phyloP scores from a whole-genome alignment of 192 early-diverging fungal species.

The Gryganskiella cystojenkinii region DNA sequence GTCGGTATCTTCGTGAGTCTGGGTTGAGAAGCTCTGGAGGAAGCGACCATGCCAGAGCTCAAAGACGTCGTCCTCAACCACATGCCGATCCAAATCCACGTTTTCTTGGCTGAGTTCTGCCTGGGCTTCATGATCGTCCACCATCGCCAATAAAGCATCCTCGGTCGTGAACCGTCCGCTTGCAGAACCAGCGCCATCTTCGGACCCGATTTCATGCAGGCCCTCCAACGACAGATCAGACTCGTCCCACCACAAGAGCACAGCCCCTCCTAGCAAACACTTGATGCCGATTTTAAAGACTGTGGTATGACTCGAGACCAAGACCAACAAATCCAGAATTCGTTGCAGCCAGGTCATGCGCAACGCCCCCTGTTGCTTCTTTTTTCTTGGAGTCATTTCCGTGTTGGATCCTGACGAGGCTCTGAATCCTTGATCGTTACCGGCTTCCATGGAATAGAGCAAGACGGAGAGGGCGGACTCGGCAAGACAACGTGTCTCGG shows the following conservation, averaged over 20 bases:
- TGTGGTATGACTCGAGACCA: slow-evolving; percentile 25
- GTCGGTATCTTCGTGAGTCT: too few relatives aligned
- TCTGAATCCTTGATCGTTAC: neutral
- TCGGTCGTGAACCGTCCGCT: neutral
- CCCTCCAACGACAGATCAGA: neutral
- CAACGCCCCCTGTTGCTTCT: slow-evolving; percentile 3
- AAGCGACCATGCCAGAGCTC: slow-evolving; percentile 42
- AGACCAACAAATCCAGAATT: slow-evolving; percentile 62
- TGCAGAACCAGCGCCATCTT: neutral
- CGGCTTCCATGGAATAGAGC: slow-evolving; percentile 34
- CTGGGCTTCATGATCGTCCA: slow-evolving; percentile 23
- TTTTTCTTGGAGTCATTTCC: slow-evolving; percentile 1
- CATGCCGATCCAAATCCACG: slow-evolving; percentile 19
- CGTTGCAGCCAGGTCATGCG: slow-evolving; percentile 56
- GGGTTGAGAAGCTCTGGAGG: slow-evolving; percentile 32
- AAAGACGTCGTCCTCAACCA: slow-evolving; percentile 37
- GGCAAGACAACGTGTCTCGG: neutral
- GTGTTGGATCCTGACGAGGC: neutral
- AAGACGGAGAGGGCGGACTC: slow-evolving; percentile 45
- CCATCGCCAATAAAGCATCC: slow-evolving; percentile 37
- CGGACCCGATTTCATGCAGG: too few relatives aligned
- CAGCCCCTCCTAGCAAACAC: slow-evolving; percentile 37
- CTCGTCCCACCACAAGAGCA: slow-evolving; percentile 47
- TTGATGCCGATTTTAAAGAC: slow-evolving; percentile 28
- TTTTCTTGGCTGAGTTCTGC: too few relatives aligned